Evolutionary conservation across 2,329 filamentous ascomycete species (phyloP).

Genomic region (Fusarium staphyleae): DNA sequence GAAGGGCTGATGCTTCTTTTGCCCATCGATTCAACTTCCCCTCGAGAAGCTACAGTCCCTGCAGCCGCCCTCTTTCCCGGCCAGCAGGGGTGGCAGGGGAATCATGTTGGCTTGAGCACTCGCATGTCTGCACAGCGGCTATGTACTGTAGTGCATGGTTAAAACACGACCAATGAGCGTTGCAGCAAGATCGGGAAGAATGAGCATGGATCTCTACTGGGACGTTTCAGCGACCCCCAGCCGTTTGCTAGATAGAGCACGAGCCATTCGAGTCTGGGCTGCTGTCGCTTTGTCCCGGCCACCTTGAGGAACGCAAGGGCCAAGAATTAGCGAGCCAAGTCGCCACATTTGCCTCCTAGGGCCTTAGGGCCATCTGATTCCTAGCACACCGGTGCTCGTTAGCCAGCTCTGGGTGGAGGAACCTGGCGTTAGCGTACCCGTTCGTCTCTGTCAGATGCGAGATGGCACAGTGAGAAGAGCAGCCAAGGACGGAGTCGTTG

Average conservation of each 20-base stretch:
- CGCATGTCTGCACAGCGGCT: conserved; percentile 53
- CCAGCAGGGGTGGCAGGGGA: conserved; percentile 38
- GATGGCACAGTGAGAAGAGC: conserved; percentile 34
- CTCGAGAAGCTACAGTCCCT: conserved; percentile 42
- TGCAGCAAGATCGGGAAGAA: conserved; percentile 36
- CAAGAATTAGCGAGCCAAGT: conserved; percentile 35
- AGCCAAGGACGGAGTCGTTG: conserved; percentile 17
- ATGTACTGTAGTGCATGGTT: conserved; percentile 49
- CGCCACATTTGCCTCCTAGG: conserved; percentile 38
- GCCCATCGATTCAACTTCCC: conserved; percentile 25
- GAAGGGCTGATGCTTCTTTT: conserved; percentile 37
- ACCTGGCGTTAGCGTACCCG: conserved; percentile 48
- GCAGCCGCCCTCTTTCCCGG: conserved; percentile 38
- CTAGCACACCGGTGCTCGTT: conserved; percentile 40
- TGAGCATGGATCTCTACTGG: conserved; percentile 40
- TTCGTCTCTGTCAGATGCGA: conserved; percentile 43
- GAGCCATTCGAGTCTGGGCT: conserved; percentile 31
- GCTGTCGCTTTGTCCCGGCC: conserved; percentile 13
- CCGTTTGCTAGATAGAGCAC: conserved; percentile 25
- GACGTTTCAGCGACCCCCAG: conserved; percentile 43
- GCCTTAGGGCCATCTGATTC: conserved; percentile 26
- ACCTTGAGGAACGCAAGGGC: conserved; percentile 33
- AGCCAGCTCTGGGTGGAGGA: conserved; percentile 34
- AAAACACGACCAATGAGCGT: conserved; percentile 46
- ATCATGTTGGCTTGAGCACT: conserved; percentile 48